Evolutionary conservation across 257 asterid genomes (phyloP).

Genomic region (Jacaranda mimosifolia): DNA sequence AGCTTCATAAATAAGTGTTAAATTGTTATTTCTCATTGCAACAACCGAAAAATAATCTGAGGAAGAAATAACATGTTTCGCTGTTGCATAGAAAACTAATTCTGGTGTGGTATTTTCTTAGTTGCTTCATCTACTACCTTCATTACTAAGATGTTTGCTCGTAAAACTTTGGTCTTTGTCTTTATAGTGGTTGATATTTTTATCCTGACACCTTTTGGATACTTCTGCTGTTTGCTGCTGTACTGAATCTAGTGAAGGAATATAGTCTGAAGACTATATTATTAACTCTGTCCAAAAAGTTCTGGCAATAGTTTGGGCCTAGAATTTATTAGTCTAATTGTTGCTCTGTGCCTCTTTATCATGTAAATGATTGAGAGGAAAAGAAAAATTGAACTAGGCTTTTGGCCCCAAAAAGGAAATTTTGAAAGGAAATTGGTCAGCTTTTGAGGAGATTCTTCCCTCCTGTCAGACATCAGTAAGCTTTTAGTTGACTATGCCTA

Average conservation of each 20-base stretch:
- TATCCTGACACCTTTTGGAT: background rate
- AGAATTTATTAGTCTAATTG: background rate
- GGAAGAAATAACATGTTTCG: no score
- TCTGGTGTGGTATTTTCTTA: no score
- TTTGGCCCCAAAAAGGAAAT: background rate
- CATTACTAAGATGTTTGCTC: background rate
- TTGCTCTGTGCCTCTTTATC: background rate
- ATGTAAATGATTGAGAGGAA: background rate
- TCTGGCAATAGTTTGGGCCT: background rate
- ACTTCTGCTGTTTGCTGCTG: background rate
- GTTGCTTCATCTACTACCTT: background rate
- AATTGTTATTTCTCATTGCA: background rate
- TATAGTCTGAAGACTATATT: background rate
- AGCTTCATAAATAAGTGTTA: background rate
- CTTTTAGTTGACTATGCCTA: no score
- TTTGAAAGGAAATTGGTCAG: background rate
- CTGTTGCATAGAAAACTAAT: no score
- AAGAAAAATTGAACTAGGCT: background rate
- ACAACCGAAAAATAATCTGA: no score
- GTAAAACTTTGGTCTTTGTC: background rate
- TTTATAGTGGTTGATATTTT: background rate
- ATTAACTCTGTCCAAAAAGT: background rate
- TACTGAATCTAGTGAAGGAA: background rate
- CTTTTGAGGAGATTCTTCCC: background rate
- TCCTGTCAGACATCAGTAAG: no score